Evolutionary conservation across 805 yeast genomes (phyloP).

Genomic region (Candida sonorensis): DNA sequence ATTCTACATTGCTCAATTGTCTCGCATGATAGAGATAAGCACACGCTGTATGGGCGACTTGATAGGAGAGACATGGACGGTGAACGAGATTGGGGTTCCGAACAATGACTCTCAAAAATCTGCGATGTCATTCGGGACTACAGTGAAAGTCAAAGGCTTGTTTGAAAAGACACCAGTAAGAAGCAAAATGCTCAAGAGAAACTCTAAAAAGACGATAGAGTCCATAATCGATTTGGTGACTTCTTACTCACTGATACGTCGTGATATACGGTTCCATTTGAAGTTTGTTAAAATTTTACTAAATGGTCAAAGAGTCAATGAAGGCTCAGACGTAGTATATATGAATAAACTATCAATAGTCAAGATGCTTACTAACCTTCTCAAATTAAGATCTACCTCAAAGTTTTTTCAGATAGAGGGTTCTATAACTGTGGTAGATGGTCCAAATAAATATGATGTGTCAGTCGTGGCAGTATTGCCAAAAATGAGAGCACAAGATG

Average conservation of each 20-base stretch:
- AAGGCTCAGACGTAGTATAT: slow-evolving; percentile 8
- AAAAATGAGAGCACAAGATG: slow-evolving; percentile 25
- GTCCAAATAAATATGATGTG: slow-evolving; percentile 1
- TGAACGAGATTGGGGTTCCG: slow-evolving; percentile 23
- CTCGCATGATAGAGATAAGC: slow-evolving; percentile 24
- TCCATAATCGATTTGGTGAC: slow-evolving; percentile 19
- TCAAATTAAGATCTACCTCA: slow-evolving; percentile 12
- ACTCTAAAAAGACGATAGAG: slow-evolving; percentile 18
- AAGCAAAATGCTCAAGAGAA: slow-evolving; percentile 22
- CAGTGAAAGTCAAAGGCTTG: slow-evolving; percentile 26
- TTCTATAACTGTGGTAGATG: slow-evolving; percentile 3
- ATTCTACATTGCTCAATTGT: slow-evolving; percentile 28
- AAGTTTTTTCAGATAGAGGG: slow-evolving; percentile 12
- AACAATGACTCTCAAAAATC: slow-evolving; percentile 12
- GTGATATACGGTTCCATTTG: slow-evolving; percentile 26
- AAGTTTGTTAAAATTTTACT: slow-evolving; percentile 14
- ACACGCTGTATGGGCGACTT: slow-evolving; percentile 26
- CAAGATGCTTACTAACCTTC: slow-evolving; percentile 8
- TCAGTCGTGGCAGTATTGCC: slow-evolving; percentile 25
- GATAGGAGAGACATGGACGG: slow-evolving; percentile 31
- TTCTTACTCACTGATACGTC: slow-evolving; percentile 27
- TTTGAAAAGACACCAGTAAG: slow-evolving; percentile 30
- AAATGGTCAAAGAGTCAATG: slow-evolving; percentile 8
- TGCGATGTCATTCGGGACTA: slow-evolving; percentile 31
- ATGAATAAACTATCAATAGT: slow-evolving; percentile 5